Evolutionary conservation across 768 basidiomycete genomes (phyloP).

Genomic region (Hydnomerulius pinastri): DNA sequence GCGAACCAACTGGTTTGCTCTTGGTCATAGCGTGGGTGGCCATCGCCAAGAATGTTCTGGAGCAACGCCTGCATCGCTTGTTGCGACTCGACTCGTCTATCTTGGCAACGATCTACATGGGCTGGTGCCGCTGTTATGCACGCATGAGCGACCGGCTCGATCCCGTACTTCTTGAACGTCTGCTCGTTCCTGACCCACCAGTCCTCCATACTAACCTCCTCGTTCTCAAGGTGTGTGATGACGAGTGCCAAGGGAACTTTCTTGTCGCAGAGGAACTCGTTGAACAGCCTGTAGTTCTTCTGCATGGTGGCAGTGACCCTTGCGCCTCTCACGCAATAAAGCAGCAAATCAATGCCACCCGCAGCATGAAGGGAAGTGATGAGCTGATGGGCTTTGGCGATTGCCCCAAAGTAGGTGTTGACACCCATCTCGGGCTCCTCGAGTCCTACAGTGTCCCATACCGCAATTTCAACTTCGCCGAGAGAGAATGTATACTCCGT

Average conservation of each 20-base stretch:
- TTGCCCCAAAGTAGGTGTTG: constrained; percentile 4
- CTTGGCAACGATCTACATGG: too few species aligned
- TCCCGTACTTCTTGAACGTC: neutral
- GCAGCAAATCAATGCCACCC: constrained; percentile 16
- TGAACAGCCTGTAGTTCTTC: constrained; percentile 14
- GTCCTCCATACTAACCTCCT: constrained; percentile 8
- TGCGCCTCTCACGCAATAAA: constrained; percentile 11
- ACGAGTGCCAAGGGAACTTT: constrained; percentile 13
- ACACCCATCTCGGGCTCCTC: constrained; percentile 8
- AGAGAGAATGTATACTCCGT: constrained; percentile 3
- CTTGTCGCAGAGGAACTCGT: constrained; percentile 11
- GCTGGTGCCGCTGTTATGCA: constrained; percentile 11
- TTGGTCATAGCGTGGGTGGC: too few species aligned
- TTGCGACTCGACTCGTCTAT: too few species aligned
- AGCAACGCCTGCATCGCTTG: too few species aligned
- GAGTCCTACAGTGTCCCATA: constrained; percentile 12
- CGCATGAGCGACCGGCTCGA: constrained; percentile 5
- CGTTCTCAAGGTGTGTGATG: constrained; percentile 9
- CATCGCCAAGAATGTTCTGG: too few species aligned
- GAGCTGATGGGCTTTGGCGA: constrained; percentile 12
- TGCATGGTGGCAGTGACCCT: constrained; percentile 10
- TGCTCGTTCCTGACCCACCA: constrained; percentile 15
- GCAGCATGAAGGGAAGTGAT: neutral
- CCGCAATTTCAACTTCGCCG: neutral
- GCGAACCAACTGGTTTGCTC: too few species aligned